phyloP scores from a whole-genome alignment of 1,139 yeast genomes.

The Zhuliangozyma blackwelliae region DNA sequence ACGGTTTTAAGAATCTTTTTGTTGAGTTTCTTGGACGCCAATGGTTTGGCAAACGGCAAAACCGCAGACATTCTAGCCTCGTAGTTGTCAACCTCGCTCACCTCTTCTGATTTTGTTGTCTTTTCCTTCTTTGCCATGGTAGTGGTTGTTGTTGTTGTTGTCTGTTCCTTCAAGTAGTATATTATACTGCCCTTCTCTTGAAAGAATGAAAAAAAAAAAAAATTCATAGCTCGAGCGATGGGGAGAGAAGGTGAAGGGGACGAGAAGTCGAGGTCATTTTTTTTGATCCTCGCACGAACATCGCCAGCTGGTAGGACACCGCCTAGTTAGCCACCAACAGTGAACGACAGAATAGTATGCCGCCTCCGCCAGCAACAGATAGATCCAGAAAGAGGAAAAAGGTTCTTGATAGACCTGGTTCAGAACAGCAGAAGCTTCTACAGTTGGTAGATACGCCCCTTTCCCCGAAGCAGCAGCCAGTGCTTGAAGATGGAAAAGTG shows the following conservation, averaged over 20 bases:
- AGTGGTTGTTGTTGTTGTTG: no score
- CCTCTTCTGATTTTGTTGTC: constrained; percentile 40
- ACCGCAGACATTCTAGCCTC: constrained; percentile 88
- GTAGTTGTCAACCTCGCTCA: constrained; percentile 68
- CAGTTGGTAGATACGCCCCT: no score
- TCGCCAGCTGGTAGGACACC: neutral
- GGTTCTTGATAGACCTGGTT: no score
- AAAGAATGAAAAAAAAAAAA: neutral
- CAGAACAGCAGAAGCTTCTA: no score
- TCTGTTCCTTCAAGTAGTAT: no score
- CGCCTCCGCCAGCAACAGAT: neutral
- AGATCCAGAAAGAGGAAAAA: neutral
- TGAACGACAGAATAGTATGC: no score
- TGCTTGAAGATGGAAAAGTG: constrained; percentile 7
- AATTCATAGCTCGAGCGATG: constrained; percentile 1
- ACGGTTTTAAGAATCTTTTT: constrained; percentile 94
- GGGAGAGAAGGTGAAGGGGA: no score
- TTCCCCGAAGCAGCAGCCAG: constrained; percentile 1
- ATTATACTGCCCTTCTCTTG: neutral
- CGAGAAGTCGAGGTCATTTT: no score
- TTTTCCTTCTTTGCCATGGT: constrained; percentile 33
- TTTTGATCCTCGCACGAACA: neutral
- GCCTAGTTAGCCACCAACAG: no score
- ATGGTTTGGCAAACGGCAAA: constrained; percentile 88
- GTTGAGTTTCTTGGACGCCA: constrained; percentile 94